Evolutionary conservation across 2,329 filamentous ascomycete species (phyloP), one percentile per base, ranked within the genome.

Genomic region (Triangularia verruculosa): DNA sequence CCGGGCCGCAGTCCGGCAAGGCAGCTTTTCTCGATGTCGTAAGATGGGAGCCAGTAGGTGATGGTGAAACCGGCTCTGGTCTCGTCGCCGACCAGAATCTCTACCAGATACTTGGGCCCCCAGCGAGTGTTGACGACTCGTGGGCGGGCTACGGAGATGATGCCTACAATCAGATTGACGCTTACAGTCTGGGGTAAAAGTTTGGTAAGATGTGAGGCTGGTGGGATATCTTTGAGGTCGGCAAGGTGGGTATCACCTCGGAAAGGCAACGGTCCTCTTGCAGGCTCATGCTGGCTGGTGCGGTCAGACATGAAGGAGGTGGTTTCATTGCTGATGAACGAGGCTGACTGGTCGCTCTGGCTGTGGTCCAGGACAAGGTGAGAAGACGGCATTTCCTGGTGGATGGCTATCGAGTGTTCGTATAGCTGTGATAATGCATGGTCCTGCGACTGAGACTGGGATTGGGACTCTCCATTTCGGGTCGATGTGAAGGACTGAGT

Each of bases 81-180:
- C 59, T 97, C 91, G 74, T 98, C 94, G 4, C 91, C 93, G 0
- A 97, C 86, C 1, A 93, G 79, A 1, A 95, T 75, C 74, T 96
- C 92, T 47, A 94, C 79, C 2, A 96, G 81, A 5, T 90, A 84
- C 59, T 89, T 81, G 11, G 78, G 76, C 25, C 88, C 85, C 78
- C 84, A 88, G 43, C 85, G 82, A 0, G 93, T 91, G 28, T 80
- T 84, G 20, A 97, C 86, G 1, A 82, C 82, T 24, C 90, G 86
- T 1, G 89, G 82, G 39, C 87, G 82, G 0, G 89, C 83, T 57
- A 92, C 82, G 12, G 89, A 87, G 66, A 96, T 88, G 55, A 97
- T 80, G 2, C 89, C 91, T 11, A 88, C 91, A n/a, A 97, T 83
- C 5, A 97, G 75, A 73, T 93, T 92, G 25, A 93, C 85, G 0